Base-by-base conservation (phyloP, 2,329 filamentous ascomycete species). In the Clonostachys rosea region DNA sequence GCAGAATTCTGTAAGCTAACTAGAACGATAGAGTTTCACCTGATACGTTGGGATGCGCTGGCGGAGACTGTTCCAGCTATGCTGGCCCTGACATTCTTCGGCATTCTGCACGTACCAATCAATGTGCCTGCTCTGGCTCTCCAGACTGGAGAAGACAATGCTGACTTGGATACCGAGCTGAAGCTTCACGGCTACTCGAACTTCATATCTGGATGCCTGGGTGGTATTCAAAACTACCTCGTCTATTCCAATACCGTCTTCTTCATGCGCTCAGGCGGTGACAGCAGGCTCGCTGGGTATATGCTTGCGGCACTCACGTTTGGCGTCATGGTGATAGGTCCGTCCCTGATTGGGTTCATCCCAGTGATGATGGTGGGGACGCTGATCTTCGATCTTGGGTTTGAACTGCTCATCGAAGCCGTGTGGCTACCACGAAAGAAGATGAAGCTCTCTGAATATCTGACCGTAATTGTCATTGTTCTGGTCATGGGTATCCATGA, bases 161-260 rank as follows among this genome's bases (percentile, higher is more conserved):
- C 95, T 33, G 85, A 95, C 61, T 81, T 99, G 43, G 90, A 99
- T 61, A 83, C 88, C 52, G 94, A 99, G 64, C 75, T 99, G 18
- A 90, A 91, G 59, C 84, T 95, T 40, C 94, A 99, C 59, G 94
- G 94, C 3, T 81, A 94, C 55, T 96, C 92, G 2, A 99, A 99
- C 66, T 86, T 91, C 16, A 57, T 97, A 11, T 97, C 92, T 9
- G 94, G 94, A 4, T 81, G 86, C 52, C 74, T 82, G 12, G 94
- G 94, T 12, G 96, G 91, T 60, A 95, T 99, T 49, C 79, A 95
- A 67, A 99, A 99, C 64, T 99, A 99, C 60, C 79, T 99, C 2
- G 94, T 99, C 1, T 99, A 97, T 59, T 92, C 92, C 49, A 99
- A 99, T 63, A 96, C 91, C 52, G 81, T 96, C n/a, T 83, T 99